Evolutionary conservation across 2,329 filamentous ascomycete genomes (phyloP).

Genomic region (Rachicladosporium sp.): DNA sequence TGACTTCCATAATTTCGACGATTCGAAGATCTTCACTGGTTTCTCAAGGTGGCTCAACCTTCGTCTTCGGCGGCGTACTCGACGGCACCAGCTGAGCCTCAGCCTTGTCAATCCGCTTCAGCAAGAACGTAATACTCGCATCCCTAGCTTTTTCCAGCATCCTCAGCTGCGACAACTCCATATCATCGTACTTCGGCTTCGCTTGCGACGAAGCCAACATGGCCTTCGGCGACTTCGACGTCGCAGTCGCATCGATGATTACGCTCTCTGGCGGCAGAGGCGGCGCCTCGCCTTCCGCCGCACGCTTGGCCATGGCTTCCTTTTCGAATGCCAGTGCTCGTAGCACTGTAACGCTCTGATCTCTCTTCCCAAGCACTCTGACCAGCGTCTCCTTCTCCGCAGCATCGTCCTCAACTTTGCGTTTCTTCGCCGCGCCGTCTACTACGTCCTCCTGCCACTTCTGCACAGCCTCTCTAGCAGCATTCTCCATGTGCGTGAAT

Average conservation of each 20-base stretch:
- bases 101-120: conserved; percentile 41
- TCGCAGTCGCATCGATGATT: conserved; percentile 2
- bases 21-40: no score
- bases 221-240: not conserved
- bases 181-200: conserved; percentile 29
- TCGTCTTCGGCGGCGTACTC: no score
- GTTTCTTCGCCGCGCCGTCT: conserved; percentile 20
- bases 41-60: no score
- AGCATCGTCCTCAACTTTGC: conserved; percentile 22
- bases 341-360: conserved; percentile 36
- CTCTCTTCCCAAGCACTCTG: conserved; percentile 32
- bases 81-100: conserved; percentile 22
- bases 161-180: conserved; percentile 29
- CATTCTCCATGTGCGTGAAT: conserved; percentile 41
- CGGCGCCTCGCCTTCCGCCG: conserved; percentile 2
- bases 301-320: conserved; percentile 26
- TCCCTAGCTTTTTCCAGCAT: conserved; percentile 39
- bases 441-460: conserved; percentile 25
- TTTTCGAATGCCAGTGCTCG: conserved; percentile 34
- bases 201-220: not conserved
- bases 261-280: not conserved
- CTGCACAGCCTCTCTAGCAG: conserved; percentile 35
- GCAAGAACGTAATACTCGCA: conserved; percentile 39
- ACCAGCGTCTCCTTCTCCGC: conserved; percentile 25
- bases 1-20: no score